Conservation (phyloP, 192 early-diverging fungal genomes). For the Phlyctochytrium bullatum region DNA sequence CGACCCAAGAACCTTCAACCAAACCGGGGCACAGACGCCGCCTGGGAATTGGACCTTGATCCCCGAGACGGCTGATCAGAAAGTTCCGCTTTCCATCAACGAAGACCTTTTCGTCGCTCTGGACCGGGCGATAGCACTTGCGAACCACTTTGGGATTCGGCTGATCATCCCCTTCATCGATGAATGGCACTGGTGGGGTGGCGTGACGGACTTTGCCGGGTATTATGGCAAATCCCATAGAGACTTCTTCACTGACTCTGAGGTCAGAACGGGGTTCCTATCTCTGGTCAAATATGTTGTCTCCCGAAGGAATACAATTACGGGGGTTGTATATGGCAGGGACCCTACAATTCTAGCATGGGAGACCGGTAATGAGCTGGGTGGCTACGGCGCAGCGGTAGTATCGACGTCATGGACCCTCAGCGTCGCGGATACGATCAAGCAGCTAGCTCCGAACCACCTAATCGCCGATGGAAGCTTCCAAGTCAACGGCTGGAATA, state of each 20-base stretch:
- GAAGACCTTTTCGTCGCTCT: constrained; percentile 34
- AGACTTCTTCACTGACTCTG: constrained; percentile 30
- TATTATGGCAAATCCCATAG: constrained; percentile 1
- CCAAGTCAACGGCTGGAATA: background rate
- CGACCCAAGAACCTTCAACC: background rate
- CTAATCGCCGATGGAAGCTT: constrained; percentile 7
- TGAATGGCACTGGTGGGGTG: constrained; percentile 29
- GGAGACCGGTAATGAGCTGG: constrained; percentile 47
- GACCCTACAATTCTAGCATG: constrained; percentile 42
- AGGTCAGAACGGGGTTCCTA: constrained; percentile 25
- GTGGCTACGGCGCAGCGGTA: constrained; percentile 10
- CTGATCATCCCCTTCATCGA: constrained; percentile 49
- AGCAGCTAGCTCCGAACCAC: constrained; percentile 30
- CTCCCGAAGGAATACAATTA: constrained; percentile 33
- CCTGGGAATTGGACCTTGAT: constrained; percentile 6
- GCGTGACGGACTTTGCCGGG: constrained; percentile 15
- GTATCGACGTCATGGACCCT: constrained; percentile 19
- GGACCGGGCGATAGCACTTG: constrained; percentile 36
- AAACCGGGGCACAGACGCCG: no score
- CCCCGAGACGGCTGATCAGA: constrained; percentile 7
- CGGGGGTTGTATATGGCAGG: constrained; percentile 29
- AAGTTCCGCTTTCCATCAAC: constrained; percentile 19
- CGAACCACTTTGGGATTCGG: constrained; percentile 22
- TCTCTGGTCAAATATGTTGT: constrained; percentile 24
- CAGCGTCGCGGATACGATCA: constrained; percentile 12